Evolutionary conservation across 2,329 filamentous ascomycete species (phyloP).

Genomic region (Trichoderma koningii): DNA sequence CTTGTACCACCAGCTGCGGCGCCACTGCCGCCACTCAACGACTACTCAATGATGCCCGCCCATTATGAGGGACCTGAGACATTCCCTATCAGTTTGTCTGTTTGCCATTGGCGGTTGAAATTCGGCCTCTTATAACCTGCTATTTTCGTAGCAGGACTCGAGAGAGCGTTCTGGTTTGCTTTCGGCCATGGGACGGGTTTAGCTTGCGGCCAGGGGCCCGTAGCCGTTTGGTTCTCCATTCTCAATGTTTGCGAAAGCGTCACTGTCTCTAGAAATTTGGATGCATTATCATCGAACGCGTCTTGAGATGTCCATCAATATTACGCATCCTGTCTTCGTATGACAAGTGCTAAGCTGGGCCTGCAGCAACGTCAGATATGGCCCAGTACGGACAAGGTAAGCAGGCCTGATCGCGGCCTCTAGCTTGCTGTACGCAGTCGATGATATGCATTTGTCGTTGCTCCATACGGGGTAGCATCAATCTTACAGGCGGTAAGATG

Average conservation of each 20-base stretch:
- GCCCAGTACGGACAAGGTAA: neutral
- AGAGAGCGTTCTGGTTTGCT: too few relatives aligned
- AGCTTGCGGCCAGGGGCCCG: too few relatives aligned
- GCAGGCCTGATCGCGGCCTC: neutral
- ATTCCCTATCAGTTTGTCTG: neutral
- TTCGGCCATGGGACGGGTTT: too few relatives aligned
- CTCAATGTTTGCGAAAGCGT: too few relatives aligned
- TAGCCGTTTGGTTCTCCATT: too few relatives aligned
- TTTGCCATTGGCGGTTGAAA: slow-evolving; percentile 31
- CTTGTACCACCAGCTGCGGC: too few relatives aligned
- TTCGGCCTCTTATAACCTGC: slow-evolving; percentile 27
- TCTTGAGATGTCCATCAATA: too few relatives aligned
- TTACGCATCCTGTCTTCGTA: too few relatives aligned
- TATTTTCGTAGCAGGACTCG: too few relatives aligned
- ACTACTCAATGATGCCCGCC: neutral
- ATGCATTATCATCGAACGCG: too few relatives aligned
- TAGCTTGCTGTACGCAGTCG: slow-evolving; percentile 1
- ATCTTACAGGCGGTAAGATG: neutral
- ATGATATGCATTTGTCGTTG: slow-evolving; percentile 4
- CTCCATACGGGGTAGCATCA: neutral
- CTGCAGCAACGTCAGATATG: neutral
- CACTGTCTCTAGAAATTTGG: too few relatives aligned
- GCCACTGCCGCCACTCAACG: neutral
- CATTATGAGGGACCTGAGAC: neutral
- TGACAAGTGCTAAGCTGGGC: neutral